phyloP scores from a whole-genome alignment of 768 basidiomycete species.

The Panaeolus papilionaceus region DNA sequence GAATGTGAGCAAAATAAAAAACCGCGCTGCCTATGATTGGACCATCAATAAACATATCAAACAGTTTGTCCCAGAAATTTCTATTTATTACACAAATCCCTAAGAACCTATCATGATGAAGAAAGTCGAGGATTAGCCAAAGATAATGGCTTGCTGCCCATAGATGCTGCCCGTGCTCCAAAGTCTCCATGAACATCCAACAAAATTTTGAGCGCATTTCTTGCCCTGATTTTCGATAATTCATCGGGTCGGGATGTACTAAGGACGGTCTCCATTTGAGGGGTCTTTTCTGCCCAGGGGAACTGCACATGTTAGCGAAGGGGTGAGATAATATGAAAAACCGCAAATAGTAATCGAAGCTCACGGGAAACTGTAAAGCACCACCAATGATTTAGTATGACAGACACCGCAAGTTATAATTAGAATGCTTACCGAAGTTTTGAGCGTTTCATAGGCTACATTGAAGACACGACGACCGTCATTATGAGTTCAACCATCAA shows the following conservation, averaged over 20 bases:
- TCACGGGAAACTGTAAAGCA: slow-evolving; percentile 50
- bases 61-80: slow-evolving; percentile 9
- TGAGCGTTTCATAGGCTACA: slow-evolving; percentile 53
- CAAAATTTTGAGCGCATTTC: slow-evolving; percentile 93
- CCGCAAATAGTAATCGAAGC: slow-evolving; percentile 36
- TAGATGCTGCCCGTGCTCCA: slow-evolving; percentile 60
- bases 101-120: slow-evolving; percentile 19
- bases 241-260: slow-evolving; percentile 75
- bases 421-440: slow-evolving; percentile 45
- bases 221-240: slow-evolving; percentile 85
- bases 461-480: slow-evolving; percentile 24
- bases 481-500: slow-evolving; percentile 2
- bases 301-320: slow-evolving; percentile 55
- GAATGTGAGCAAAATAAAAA: slow-evolving; percentile 6
- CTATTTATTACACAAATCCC: slow-evolving; percentile 15
- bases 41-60: neutral
- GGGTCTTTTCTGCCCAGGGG: slow-evolving; percentile 77
- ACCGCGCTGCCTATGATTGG: neutral
- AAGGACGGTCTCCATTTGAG: slow-evolving; percentile 71
- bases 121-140: slow-evolving; percentile 47
- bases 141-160: slow-evolving; percentile 44
- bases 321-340: slow-evolving; percentile 26
- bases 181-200: slow-evolving; percentile 93
- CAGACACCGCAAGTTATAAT: slow-evolving; percentile 28
- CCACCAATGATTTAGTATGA: slow-evolving; percentile 21